Evolutionary conservation across 2,329 filamentous ascomycete species (phyloP).

Genomic region (Huntiella abstrusa): DNA sequence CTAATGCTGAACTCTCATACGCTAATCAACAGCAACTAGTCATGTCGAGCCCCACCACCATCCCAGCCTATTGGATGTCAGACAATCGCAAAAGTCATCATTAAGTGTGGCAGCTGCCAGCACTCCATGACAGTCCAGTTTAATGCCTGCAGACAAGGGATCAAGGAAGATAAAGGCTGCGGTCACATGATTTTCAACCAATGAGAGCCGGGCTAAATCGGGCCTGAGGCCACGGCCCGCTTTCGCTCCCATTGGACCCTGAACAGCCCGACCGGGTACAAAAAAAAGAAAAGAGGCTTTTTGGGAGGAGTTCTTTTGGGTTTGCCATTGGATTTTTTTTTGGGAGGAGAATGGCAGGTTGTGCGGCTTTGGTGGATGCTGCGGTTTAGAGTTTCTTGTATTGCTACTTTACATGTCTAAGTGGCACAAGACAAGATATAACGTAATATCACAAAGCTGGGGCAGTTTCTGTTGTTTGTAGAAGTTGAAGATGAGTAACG

Average conservation of each 20-base stretch:
- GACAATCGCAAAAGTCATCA: slow-evolving; percentile 11
- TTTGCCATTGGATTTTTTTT: slow-evolving; percentile 1
- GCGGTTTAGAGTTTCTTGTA: too few species aligned
- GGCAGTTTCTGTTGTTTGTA: too few species aligned
- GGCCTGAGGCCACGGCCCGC: slow-evolving; percentile 11
- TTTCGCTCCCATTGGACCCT: slow-evolving; percentile 10
- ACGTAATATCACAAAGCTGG: too few species aligned
- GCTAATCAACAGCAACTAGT: not conserved
- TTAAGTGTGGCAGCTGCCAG: not conserved
- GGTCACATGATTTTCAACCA: slow-evolving; percentile 12
- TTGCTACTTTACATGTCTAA: too few species aligned
- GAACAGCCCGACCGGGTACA: not conserved
- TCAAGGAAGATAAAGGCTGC: not conserved
- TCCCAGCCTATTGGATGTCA: slow-evolving; percentile 10
- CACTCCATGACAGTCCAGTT: slow-evolving; percentile 3
- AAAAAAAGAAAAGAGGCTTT: slow-evolving; percentile 4
- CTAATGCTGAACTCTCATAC: not conserved
- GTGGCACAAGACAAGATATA: too few species aligned
- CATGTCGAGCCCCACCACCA: not conserved
- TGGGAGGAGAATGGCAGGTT: not conserved
- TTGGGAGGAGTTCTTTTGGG: not conserved
- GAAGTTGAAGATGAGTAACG: too few species aligned
- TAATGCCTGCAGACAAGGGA: not conserved
- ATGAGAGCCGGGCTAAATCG: slow-evolving; percentile 14
- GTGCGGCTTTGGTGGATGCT: not conserved